Percentiles rank a stretch among this genome's conserved stretches.
phyloP scores from a whole-genome alignment of 495 filamentous ascomycete genomes.

The Mytilinidion resinicola region DNA sequence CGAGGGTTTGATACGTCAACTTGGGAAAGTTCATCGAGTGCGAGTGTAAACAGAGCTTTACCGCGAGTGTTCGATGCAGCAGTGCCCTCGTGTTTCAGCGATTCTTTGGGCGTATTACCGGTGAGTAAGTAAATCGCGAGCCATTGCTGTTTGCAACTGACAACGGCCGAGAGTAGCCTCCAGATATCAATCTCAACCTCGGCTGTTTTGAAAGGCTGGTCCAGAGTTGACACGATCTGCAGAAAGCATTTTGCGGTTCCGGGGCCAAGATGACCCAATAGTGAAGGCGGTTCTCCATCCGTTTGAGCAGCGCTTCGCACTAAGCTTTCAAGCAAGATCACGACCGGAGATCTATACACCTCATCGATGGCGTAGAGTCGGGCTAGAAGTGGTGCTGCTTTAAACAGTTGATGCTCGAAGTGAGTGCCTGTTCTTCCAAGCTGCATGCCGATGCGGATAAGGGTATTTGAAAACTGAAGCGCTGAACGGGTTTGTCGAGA shows the following conservation, averaged over 20 bases:
- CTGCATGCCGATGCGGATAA: slow-evolving; percentile 63
- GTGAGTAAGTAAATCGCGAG: slow-evolving; percentile 89
- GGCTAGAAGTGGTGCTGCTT: slow-evolving; percentile 64
- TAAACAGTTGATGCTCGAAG: slow-evolving; percentile 74
- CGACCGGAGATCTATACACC: slow-evolving; percentile 55
- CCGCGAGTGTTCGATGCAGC: slow-evolving; percentile 39
- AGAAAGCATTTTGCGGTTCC: slow-evolving; percentile 79
- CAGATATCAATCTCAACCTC: slow-evolving; percentile 62
- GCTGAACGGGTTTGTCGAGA: slow-evolving; percentile 57
- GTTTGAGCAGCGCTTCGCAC: slow-evolving; percentile 59
- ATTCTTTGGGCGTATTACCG: slow-evolving; percentile 71
- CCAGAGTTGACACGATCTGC: slow-evolving; percentile 67
- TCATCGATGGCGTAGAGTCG: slow-evolving; percentile 71
- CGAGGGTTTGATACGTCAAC: slow-evolving; percentile 57
- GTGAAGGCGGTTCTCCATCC: slow-evolving; percentile 70
- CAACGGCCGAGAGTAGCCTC: slow-evolving; percentile 78
- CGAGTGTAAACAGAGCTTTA: slow-evolving; percentile 65
- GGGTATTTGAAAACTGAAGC: slow-evolving; percentile 57
- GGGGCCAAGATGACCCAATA: slow-evolving; percentile 79
- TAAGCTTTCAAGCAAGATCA: slow-evolving; percentile 66
- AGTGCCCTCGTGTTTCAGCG: slow-evolving; percentile 47
- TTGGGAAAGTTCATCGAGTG: slow-evolving; percentile 63
- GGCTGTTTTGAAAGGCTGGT: slow-evolving; percentile 61
- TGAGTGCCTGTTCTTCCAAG: slow-evolving; percentile 53
- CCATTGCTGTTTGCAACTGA: slow-evolving; percentile 91